Percentiles rank a stretch among this genome's conserved stretches.
Evolutionary conservation across 768 basidiomycete species (phyloP).

Genomic region (Termitomyces eurrhizus): DNA sequence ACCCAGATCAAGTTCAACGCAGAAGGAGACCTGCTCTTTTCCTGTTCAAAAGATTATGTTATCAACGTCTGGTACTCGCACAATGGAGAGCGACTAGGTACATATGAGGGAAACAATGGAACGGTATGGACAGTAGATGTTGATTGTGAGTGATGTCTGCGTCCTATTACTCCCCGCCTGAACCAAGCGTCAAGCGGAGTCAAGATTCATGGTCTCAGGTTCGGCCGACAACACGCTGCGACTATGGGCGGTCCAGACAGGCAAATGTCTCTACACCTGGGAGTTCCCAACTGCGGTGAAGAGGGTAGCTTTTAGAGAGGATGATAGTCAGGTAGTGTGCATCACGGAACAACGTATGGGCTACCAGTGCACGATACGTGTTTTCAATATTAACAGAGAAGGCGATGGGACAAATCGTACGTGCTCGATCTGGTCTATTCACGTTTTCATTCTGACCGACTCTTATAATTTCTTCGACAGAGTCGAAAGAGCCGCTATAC

Average conservation of each 20-base stretch:
- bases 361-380: conserved; percentile 82
- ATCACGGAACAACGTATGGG: conserved; percentile 99
- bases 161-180: neutral
- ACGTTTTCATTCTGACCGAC: neutral
- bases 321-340: conserved; percentile 79
- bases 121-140: conserved; percentile 95
- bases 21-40: conserved; percentile 95
- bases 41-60: conserved; percentile 91
- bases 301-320: conserved; percentile 87
- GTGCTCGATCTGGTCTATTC: conserved; percentile 26
- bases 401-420: conserved; percentile 78
- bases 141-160: conserved; percentile 67
- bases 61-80: conserved; percentile 98
- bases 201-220: conserved; percentile 84
- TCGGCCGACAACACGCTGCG: conserved; percentile 92
- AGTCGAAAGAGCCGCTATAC: conserved; percentile 67
- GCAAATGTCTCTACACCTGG: conserved; percentile 93
- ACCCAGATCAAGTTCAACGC: conserved; percentile 97
- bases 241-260: conserved; percentile 85
- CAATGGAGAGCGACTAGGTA: conserved; percentile 96
- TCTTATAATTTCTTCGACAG: conserved; percentile 32
- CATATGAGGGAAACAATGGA: conserved; percentile 95
- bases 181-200: conserved; percentile 49
- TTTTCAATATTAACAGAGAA: conserved; percentile 83
- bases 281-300: conserved; percentile 99